Evolutionary conservation across 2,329 filamentous ascomycete genomes (phyloP).

Genomic region (Bertia moriformis): DNA sequence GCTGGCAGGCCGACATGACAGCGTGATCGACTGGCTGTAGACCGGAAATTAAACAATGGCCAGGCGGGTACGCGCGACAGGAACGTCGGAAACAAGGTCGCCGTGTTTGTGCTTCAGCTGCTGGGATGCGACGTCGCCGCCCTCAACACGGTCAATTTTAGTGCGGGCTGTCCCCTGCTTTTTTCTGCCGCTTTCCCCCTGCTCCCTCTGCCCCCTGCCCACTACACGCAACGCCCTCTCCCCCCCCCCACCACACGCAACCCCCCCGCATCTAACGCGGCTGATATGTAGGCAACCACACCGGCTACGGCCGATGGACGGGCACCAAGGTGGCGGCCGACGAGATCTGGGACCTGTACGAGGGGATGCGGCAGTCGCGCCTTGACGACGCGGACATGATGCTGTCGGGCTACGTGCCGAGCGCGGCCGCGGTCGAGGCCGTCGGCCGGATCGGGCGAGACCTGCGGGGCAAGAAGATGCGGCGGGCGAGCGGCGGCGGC

Average conservation of each 20-base stretch:
- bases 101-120: background rate
- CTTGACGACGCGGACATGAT: conserved; percentile 42
- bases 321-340: background rate
- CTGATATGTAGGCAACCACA: background rate
- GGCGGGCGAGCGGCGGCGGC: conserved; percentile 34
- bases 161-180: too few species aligned
- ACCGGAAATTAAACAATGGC: too few species aligned
- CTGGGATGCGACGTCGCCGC: background rate
- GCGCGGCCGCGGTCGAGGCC: conserved; percentile 42
- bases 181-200: too few species aligned
- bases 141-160: background rate
- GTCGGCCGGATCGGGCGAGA: conserved; percentile 49
- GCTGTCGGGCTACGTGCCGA: conserved; percentile 52
- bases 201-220: too few species aligned
- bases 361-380: background rate
- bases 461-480: conserved; percentile 30
- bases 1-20: too few species aligned
- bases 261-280: background rate
- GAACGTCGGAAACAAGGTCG: background rate
- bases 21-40: too few species aligned
- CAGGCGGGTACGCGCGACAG: too few species aligned
- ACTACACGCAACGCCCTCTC: too few species aligned
- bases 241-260: too few species aligned
- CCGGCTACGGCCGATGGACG: background rate
- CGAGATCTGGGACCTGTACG: background rate